These are phyloP conservation scores for Populus pruinosa DNA, from an alignment of 345 rosid species.

Conservation along the genomic window DNA sequence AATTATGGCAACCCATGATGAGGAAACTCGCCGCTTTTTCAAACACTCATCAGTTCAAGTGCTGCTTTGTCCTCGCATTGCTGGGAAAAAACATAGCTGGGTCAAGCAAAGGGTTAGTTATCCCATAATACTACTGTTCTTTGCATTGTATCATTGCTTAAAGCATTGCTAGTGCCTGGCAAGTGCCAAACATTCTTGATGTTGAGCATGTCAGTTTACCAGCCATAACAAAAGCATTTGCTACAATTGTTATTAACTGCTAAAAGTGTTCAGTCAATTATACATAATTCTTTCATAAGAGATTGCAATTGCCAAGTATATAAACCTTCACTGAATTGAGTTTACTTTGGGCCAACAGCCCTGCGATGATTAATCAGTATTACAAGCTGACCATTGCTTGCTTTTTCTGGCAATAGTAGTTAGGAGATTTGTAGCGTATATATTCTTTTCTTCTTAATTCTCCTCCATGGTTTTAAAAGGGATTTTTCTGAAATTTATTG, in stretches of 20 bases:
- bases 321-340: neutral
- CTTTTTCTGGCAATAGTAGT: neutral
- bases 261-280: neutral
- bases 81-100: constrained; percentile 96
- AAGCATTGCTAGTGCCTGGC: neutral
- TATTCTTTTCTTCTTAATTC: neutral
- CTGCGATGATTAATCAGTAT: neutral
- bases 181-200: neutral
- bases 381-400: neutral
- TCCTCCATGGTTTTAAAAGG: neutral
- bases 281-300: neutral
- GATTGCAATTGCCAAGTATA: neutral
- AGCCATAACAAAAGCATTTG: neutral
- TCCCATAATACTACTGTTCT: neutral
- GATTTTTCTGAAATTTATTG: neutral
- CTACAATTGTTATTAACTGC: neutral
- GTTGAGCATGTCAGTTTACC: neutral
- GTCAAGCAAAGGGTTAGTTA: constrained; percentile 67
- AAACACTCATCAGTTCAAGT: constrained; percentile 92
- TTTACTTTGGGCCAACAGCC: neutral
- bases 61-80: constrained; percentile 84
- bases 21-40: constrained; percentile 91
- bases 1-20: constrained; percentile 91
- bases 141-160: neutral
- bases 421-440: neutral